A percentile compares a stretch with the other conserved stretches of the same genome.
phyloP scores from a whole-genome alignment of 352 stramenopile species.

The Globisporangium okanoganense region DNA sequence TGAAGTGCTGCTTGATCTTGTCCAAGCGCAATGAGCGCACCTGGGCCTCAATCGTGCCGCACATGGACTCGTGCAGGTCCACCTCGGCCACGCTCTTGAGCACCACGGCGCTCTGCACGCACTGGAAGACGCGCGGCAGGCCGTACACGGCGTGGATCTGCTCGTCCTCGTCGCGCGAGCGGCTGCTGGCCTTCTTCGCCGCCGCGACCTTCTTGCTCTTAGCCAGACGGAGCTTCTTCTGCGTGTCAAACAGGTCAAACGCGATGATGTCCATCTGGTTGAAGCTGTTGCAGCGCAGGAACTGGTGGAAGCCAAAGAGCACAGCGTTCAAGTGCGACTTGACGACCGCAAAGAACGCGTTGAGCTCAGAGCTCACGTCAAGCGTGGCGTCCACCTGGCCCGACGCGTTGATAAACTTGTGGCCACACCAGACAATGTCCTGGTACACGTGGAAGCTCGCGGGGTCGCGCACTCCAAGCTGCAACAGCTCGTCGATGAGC shows the following conservation, averaged over 20 bases:
- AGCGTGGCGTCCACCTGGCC: constrained; percentile 11
- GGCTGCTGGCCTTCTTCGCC: neutral
- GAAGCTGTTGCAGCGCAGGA: constrained; percentile 76
- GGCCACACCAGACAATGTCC: constrained; percentile 83
- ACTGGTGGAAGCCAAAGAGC: constrained; percentile 72
- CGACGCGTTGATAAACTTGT: constrained; percentile 35
- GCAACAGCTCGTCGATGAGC: constrained; percentile 50
- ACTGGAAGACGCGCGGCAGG: constrained; percentile 56
- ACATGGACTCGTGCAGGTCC: constrained; percentile 53
- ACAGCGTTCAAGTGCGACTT: constrained; percentile 65
- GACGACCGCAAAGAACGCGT: constrained; percentile 42
- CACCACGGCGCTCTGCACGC: constrained; percentile 46
- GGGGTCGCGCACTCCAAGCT: constrained; percentile 53
- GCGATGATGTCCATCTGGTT: constrained; percentile 72
- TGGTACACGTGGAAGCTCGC: constrained; percentile 74
- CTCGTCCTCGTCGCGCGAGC: constrained; percentile 35
- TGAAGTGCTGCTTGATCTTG: constrained; percentile 49
- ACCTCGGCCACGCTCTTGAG: constrained; percentile 60
- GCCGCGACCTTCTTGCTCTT: constrained; percentile 16
- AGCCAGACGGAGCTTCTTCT: constrained; percentile 47
- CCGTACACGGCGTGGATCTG: constrained; percentile 37
- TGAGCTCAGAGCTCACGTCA: constrained; percentile 30
- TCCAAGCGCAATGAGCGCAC: constrained; percentile 43
- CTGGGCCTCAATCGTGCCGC: constrained; percentile 47
- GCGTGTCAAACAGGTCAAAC: constrained; percentile 69